These are phyloP conservation scores for Daldinia bambusicola DNA, from an alignment of 495 filamentous ascomycete genomes.

Conservation along the genomic window DNA sequence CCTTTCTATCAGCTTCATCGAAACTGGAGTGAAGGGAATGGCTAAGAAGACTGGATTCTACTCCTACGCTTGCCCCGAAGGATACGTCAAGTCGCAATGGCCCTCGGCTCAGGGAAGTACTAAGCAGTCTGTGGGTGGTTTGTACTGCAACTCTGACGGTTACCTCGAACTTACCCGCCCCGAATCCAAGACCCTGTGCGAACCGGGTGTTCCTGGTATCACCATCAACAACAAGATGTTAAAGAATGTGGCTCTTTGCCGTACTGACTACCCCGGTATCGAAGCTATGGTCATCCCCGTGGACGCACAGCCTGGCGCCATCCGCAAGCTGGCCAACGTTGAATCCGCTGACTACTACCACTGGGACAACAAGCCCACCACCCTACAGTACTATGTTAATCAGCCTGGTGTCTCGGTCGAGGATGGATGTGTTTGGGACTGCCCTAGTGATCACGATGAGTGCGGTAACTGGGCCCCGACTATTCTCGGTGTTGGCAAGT, in stretches of 20 bases:
- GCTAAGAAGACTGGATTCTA: slow-evolving; percentile 76
- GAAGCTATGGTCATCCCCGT: slow-evolving; percentile 87
- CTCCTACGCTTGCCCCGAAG: slow-evolving; percentile 92
- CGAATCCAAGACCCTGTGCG: slow-evolving; percentile 77
- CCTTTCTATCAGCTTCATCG: slow-evolving; percentile 60
- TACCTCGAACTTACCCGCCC: slow-evolving; percentile 82
- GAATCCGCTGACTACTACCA: slow-evolving; percentile 74
- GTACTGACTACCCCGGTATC: slow-evolving; percentile 93
- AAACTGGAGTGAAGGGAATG: slow-evolving; percentile 70
- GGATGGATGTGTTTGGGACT: slow-evolving; percentile 84
- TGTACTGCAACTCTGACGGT: slow-evolving; percentile 78
- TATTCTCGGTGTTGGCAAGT: slow-evolving; percentile 84
- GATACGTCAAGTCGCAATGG: slow-evolving; percentile 96
- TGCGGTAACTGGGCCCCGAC: slow-evolving; percentile 90
- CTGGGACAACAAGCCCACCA: slow-evolving; percentile 78
- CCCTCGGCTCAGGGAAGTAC: slow-evolving; percentile 80
- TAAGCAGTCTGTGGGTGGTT: slow-evolving; percentile 88
- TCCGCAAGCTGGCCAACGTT: slow-evolving; percentile 76
- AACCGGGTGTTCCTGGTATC: slow-evolving; percentile 74
- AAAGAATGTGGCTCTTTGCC: slow-evolving; percentile 78
- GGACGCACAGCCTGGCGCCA: slow-evolving; percentile 64
- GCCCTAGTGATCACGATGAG: slow-evolving; percentile 56
- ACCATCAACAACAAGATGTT: slow-evolving; percentile 76
- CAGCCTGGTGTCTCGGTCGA: slow-evolving; percentile 71
- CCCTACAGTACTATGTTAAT: slow-evolving; percentile 98